Conservation (phyloP, 305 asterid species). For the Caryopteris hybrid region DNA sequence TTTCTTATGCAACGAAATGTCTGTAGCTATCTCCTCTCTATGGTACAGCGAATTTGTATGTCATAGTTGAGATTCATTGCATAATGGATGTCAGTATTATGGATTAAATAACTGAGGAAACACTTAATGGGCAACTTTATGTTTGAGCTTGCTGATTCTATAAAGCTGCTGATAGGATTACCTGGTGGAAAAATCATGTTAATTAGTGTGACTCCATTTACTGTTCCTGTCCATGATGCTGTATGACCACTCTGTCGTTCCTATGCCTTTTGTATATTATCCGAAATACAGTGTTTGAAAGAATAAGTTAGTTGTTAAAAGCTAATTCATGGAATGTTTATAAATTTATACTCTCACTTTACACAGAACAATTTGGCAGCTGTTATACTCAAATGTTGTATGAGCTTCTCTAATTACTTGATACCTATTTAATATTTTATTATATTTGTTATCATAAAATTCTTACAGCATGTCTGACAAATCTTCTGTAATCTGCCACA, state of each 20-base stretch:
- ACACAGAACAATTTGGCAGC: slow-evolving; percentile 7
- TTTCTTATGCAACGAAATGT: neutral
- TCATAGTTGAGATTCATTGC: neutral
- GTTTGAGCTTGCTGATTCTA: neutral
- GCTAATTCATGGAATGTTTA: slow-evolving; percentile 12
- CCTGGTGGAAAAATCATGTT: neutral
- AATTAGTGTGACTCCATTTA: neutral
- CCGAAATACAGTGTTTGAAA: neutral
- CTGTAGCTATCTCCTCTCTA: neutral
- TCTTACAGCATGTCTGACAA: slow-evolving; percentile 11
- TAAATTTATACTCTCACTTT: slow-evolving; percentile 8
- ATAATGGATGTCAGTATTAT: neutral
- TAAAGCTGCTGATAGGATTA: slow-evolving; percentile 6
- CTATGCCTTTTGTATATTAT: neutral
- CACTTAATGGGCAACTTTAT: neutral
- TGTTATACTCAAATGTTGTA: slow-evolving; percentile 2
- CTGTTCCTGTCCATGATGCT: neutral
- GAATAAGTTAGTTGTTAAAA: neutral
- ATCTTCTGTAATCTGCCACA: slow-evolving; percentile 16
- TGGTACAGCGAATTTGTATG: neutral
- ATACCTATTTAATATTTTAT: neutral
- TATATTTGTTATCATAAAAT: slow-evolving; percentile 7
- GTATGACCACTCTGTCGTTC: neutral
- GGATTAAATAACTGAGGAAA: neutral
- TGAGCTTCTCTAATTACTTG: neutral